These are phyloP conservation scores for Salix viminalis DNA, from an alignment of 345 rosid species.

Conservation along the genomic window DNA sequence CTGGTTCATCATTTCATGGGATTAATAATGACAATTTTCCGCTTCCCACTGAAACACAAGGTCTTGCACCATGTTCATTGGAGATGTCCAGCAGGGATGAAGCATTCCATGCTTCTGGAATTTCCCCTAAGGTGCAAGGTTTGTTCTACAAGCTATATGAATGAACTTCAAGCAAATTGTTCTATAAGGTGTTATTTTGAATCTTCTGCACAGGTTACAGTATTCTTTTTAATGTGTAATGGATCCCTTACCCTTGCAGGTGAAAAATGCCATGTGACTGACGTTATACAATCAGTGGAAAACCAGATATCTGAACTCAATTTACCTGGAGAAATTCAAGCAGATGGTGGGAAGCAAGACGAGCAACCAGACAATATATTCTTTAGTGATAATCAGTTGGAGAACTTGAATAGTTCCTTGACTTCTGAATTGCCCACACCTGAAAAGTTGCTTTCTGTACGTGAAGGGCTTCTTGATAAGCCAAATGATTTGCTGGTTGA, in stretches of 20 bases:
- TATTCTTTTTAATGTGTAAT: not conserved
- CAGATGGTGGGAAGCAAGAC: slow-evolving; percentile 27
- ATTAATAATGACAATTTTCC: not conserved
- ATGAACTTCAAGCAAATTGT: slow-evolving; percentile 1
- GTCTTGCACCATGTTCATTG: slow-evolving; percentile 11
- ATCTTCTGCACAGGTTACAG: not conserved
- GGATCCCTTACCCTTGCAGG: slow-evolving; percentile 17
- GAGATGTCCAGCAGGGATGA: slow-evolving; percentile 22
- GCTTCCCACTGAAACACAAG: slow-evolving; percentile 14
- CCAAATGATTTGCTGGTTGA: slow-evolving; percentile 48
- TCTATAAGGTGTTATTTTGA: not conserved
- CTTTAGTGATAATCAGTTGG: slow-evolving; percentile 35
- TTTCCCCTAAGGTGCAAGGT: slow-evolving; percentile 46
- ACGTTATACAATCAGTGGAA: slow-evolving; percentile 30
- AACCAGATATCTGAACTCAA: slow-evolving; percentile 36
- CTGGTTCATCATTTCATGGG: slow-evolving; percentile 17
- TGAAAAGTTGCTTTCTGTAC: slow-evolving; percentile 67
- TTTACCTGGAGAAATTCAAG: slow-evolving; percentile 35
- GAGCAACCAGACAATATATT: slow-evolving; percentile 32
- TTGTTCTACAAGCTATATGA: slow-evolving; percentile 22
- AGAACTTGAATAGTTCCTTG: slow-evolving; percentile 27
- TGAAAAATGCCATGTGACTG: slow-evolving; percentile 30
- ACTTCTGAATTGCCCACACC: slow-evolving; percentile 60
- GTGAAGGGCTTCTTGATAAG: slow-evolving; percentile 39
- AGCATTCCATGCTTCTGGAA: slow-evolving; percentile 20